Percentiles rank a stretch among this genome's conserved stretches.
phyloP scores from a whole-genome alignment of 352 stramenopile genomes.

The Peronosclerospora sorghi region DNA sequence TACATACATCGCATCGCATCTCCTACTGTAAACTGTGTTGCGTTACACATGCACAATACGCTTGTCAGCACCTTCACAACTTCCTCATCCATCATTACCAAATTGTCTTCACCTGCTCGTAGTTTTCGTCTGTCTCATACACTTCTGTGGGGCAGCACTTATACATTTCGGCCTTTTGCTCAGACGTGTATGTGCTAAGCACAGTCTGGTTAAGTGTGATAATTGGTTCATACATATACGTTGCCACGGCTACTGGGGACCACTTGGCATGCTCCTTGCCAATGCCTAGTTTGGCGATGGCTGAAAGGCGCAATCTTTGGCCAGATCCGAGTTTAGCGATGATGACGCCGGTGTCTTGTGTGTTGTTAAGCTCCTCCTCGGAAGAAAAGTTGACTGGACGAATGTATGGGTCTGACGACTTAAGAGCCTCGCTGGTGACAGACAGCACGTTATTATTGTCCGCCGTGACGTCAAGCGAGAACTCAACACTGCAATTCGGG shows the following conservation, averaged over 20 bases:
- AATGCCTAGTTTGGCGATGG: constrained; percentile 90
- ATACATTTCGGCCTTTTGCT: constrained; percentile 93
- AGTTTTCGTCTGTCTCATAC: constrained; percentile 89
- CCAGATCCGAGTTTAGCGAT: constrained; percentile 94
- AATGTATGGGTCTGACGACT: constrained; percentile 80
- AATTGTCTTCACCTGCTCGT: constrained; percentile 39
- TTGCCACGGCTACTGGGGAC: constrained; percentile 91
- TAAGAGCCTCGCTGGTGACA: constrained; percentile 67
- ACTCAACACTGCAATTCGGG: constrained; percentile 93
- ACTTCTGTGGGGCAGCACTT: constrained; percentile 92
- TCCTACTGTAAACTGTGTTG: constrained; percentile 37
- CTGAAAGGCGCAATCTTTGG: constrained; percentile 91
- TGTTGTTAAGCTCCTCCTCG: constrained; percentile 87
- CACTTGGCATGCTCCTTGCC: constrained; percentile 97
- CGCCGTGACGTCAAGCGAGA: constrained; percentile 90
- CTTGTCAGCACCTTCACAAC: not conserved
- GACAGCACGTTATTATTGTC: constrained; percentile 60
- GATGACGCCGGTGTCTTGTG: constrained; percentile 92
- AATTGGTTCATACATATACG: constrained; percentile 88
- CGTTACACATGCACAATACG: not conserved
- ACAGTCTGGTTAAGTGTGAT: constrained; percentile 87
- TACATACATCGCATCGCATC: constrained; percentile 87
- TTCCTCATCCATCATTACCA: not conserved
- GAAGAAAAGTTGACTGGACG: constrained; percentile 79
- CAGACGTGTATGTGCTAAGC: constrained; percentile 85